Evolutionary conservation across 139 green algal species (phyloP), one percentile per base, ranked within the genome.

Genomic region (Zygnema circumcarinatum): DNA sequence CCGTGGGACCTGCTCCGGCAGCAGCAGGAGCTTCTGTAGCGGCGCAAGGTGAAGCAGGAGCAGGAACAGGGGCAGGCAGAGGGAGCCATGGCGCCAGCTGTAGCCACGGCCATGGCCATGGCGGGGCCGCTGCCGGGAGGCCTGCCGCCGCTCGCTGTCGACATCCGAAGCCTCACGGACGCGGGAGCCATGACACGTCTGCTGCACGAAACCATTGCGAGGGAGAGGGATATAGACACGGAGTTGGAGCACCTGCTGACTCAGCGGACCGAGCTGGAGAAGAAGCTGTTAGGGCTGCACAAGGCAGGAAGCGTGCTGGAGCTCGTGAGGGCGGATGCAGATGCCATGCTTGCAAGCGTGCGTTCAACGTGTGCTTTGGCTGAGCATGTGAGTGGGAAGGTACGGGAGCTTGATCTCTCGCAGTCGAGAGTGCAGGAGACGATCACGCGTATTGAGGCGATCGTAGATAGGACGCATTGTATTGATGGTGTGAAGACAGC

Each of bases 331-430:
- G 91, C 91, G 25, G 96, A 98, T 84, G 95, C 95, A 2, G 93
- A 97, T 89, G 81, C 95, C 1, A 89, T 90, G 68, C 31, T 36
- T 39, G 22, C 67, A 36, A 89, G 81, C n/a, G 86, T 97, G 2
- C 62, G 82, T 16, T 67, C 76, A 74, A 97, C 96, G 0, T 93
- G 96, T 2, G 76, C 90, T 16, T 90, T 97, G 0, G 95, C 96
- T 2, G 94, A 97, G 68, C 92, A 93, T 40, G 97, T 98, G 40
- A 96, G 93, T 87, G 89, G 90, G 68, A 98, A 96, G 85, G 94
- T 98, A 35, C 72, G 93, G 7, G 89, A 96, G 73, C 89, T 98
- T 31, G 95, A 98, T 91, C 75, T 88, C 1, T 94, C 93, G 21
- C 94, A 98, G 87, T 94, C 89, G 0, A 91, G 92, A 25, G 94